Base-by-base conservation (phyloP, 371 early-diverging fungal species). In the Synchytrium microbalum region DNA sequence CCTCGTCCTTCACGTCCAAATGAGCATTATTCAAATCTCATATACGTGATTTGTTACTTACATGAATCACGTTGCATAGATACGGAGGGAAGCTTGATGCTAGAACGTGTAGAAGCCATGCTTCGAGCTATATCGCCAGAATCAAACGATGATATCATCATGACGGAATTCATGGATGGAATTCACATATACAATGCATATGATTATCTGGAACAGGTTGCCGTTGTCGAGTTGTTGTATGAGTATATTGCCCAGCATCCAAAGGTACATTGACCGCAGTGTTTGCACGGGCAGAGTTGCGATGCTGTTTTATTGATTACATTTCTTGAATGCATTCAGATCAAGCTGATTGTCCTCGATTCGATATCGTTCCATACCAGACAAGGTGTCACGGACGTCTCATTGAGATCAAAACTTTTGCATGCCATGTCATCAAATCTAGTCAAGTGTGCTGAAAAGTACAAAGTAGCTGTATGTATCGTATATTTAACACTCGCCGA, bases 281-380 rank as follows among this genome's bases (percentile, higher is more conserved):
- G n/a, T n/a, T n/a, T n/a, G n/a, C n/a, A n/a, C n/a, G 33, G 25
- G 1, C 25, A 3, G 27, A 57, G 38, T 53, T 54, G 29, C 60
- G n/a, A 5, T 62, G 26, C 33, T 31, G 56, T 63, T 62, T 46
- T 27, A 67, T 16, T 2, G 46, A n/a, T 51, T 28, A 24, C 32
- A 33, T n/a, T 26, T 13, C 28, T 28, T 16, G 53, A 24, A 2
- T 24, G 51, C 32, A 19, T 16, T n/a, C 1, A 24, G 84, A 68
- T 86, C 23, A 82, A 78, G 63, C 62, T 87, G 23, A 70, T 88
- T 19, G 68, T 87, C 3, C 64, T 88, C 23, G 88, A 88, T 69
- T 81, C 79, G 2, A 80, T 87, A 23, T 80, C 87, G 3, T 85
- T 81, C 65, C 87, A 81, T 64, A 82, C 87, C 58, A 68, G 86